phyloP scores from a whole-genome alignment of 257 asterid genomes.

The Oldenlandia corymbosa region DNA sequence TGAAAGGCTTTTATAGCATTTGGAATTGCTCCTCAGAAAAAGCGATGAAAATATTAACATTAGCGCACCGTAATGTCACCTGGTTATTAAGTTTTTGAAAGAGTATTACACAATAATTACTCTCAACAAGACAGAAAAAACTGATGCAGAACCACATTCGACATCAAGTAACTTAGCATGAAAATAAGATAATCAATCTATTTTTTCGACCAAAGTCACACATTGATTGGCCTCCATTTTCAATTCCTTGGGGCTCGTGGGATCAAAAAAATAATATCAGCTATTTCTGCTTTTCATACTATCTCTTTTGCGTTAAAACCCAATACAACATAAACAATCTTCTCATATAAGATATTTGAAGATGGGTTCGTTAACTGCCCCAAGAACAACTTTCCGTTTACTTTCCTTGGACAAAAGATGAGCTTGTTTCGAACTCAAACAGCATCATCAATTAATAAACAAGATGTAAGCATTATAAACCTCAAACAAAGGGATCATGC shows the following conservation, averaged over 20 bases:
- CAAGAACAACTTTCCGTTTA: background rate
- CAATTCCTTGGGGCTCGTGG: background rate
- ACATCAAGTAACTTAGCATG: too few species aligned
- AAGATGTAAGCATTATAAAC: background rate
- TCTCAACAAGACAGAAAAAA: background rate
- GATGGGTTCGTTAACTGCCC: background rate
- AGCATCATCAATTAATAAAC: background rate
- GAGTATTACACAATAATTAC: background rate
- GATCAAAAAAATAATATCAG: background rate
- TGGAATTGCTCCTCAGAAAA: background rate
- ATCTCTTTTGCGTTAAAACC: too few species aligned
- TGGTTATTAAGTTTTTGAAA: too few species aligned
- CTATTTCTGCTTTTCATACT: background rate
- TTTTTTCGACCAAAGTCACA: background rate
- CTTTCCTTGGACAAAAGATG: background rate
- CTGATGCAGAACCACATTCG: too few species aligned
- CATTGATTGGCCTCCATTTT: background rate
- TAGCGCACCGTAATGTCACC: background rate
- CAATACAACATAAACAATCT: background rate
- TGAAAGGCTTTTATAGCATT: background rate
- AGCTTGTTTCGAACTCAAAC: background rate
- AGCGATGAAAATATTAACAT: too few species aligned
- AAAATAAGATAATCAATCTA: too few species aligned
- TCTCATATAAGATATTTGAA: background rate
- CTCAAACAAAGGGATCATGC: background rate